Conservation (phyloP, 495 filamentous ascomycete genomes). For the Parathielavia appendiculata region DNA sequence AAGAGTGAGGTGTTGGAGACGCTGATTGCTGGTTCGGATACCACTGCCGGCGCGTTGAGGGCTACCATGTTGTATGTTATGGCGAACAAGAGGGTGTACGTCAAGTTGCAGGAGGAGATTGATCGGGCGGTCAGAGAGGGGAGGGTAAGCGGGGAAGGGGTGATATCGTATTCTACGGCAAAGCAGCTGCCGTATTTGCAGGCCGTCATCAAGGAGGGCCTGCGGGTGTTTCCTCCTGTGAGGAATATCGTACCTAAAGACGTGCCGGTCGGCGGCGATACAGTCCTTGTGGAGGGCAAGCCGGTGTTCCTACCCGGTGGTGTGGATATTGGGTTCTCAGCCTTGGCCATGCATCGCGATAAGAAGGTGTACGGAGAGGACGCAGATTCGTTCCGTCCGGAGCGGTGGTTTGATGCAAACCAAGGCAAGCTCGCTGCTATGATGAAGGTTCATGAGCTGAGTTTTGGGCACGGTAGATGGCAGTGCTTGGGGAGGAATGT, state of each 20-base stretch:
- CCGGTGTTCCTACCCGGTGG: constrained; percentile 48
- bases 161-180: constrained; percentile 38
- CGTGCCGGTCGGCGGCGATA: constrained; percentile 45
- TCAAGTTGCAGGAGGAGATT: constrained; percentile 53
- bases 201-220: constrained; percentile 45
- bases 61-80: constrained; percentile 52
- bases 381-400: constrained; percentile 45
- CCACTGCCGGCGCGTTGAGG: constrained; percentile 56
- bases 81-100: constrained; percentile 41
- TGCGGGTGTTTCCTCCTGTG: constrained; percentile 41
- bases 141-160: constrained; percentile 2
- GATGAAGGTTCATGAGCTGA: constrained; percentile 23
- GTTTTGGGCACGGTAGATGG: constrained; percentile 37
- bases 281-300: constrained; percentile 38
- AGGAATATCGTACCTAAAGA: constrained; percentile 37
- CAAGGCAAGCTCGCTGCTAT: constrained; percentile 18
- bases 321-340: constrained; percentile 41
- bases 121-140: constrained; percentile 30
- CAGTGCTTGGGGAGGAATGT: constrained; percentile 38
- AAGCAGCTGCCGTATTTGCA: constrained; percentile 47
- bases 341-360: constrained; percentile 28
- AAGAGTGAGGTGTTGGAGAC: constrained; percentile 37
- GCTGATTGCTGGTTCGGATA: constrained; percentile 50
- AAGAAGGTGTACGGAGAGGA: constrained; percentile 43
- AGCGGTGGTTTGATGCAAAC: constrained; percentile 49